Evolutionary conservation across 495 filamentous ascomycete genomes (phyloP).

Genomic region (Sordaria brevicollis): DNA sequence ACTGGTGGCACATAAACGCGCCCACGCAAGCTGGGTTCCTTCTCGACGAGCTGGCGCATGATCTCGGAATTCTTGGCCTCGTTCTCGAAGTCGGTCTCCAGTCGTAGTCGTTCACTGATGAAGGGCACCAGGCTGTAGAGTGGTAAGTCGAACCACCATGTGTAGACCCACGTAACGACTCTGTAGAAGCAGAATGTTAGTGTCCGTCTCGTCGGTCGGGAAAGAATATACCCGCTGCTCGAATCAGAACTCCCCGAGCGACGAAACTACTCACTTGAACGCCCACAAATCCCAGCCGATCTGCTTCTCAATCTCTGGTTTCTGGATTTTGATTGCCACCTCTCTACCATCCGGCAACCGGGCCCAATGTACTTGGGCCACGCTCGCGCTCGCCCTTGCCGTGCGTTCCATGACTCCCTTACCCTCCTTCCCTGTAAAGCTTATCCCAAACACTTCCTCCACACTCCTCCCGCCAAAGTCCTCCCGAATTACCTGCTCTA

Average conservation of each 20-base stretch:
- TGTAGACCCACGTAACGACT: conserved; percentile 66
- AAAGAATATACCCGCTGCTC: neutral
- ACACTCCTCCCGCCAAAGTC: conserved; percentile 72
- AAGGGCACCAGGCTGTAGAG: conserved; percentile 83
- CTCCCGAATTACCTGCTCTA: conserved; percentile 75
- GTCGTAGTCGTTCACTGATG: conserved; percentile 71
- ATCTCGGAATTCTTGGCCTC: conserved; percentile 80
- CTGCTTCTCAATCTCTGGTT: conserved; percentile 82
- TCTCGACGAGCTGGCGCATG: conserved; percentile 68
- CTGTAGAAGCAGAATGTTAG: conserved; percentile 22
- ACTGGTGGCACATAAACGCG: conserved; percentile 83
- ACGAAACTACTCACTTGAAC: conserved; percentile 58
- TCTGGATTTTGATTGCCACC: conserved; percentile 94
- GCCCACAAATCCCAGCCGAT: conserved; percentile 90
- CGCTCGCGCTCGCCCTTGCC: conserved; percentile 79
- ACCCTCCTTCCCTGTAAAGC: conserved; percentile 52
- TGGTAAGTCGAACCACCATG: conserved; percentile 75
- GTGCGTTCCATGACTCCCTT: conserved; percentile 79
- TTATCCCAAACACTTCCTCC: conserved; percentile 85
- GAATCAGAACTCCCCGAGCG: neutral
- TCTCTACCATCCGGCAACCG: conserved; percentile 71
- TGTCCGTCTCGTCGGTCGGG: neutral
- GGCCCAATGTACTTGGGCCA: conserved; percentile 96
- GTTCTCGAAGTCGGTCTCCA: conserved; percentile 90
- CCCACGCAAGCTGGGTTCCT: conserved; percentile 64